Conservation (phyloP, 1,284 basidiomycete genomes). For the Cutaneotrichosporon sp. region DNA sequence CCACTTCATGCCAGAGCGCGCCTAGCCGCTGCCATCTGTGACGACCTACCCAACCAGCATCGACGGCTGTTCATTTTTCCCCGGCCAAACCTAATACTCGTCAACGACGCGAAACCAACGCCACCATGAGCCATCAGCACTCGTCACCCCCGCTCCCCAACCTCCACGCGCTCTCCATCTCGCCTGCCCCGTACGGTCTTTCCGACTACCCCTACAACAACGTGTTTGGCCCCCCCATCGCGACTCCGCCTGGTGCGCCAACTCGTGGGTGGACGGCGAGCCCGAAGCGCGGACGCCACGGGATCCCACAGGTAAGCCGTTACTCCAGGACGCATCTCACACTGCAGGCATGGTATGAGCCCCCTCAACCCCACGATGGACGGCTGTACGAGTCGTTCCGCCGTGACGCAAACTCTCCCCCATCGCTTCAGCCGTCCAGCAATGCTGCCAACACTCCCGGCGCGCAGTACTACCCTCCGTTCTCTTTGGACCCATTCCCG, state of each 20-base stretch:
- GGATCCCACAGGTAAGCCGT: slow-evolving; percentile 42
- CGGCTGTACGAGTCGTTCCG: slow-evolving; percentile 34
- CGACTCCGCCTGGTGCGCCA: slow-evolving; percentile 28
- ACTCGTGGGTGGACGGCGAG: slow-evolving; percentile 32
- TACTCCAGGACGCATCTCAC: background rate
- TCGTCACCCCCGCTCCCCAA: slow-evolving; percentile 47
- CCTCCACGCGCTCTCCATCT: slow-evolving; percentile 44
- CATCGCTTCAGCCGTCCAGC: slow-evolving; percentile 45
- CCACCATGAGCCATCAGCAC: slow-evolving; percentile 25
- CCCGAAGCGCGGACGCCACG: slow-evolving; percentile 40
- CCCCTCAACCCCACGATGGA: slow-evolving; percentile 27
- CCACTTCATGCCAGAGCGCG: background rate
- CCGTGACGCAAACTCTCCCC: slow-evolving; percentile 39
- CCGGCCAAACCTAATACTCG: background rate
- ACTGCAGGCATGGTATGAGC: slow-evolving; percentile 48
- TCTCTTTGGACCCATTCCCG: slow-evolving; percentile 22
- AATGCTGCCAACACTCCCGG: slow-evolving; percentile 34
- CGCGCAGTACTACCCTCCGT: slow-evolving; percentile 22
- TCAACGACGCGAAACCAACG: background rate
- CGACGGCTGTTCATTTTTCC: background rate
- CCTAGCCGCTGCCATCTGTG: background rate
- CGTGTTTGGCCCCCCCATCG: slow-evolving; percentile 46
- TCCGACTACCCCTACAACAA: slow-evolving; percentile 48
- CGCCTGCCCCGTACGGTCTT: slow-evolving; percentile 31
- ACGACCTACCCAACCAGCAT: background rate